Percentiles rank a stretch among this genome's conserved stretches.
These are phyloP conservation scores for Dendrocalamus latiflorus DNA, from an alignment of 202 grass and related monocot genomes.

Conservation along the genomic window DNA sequence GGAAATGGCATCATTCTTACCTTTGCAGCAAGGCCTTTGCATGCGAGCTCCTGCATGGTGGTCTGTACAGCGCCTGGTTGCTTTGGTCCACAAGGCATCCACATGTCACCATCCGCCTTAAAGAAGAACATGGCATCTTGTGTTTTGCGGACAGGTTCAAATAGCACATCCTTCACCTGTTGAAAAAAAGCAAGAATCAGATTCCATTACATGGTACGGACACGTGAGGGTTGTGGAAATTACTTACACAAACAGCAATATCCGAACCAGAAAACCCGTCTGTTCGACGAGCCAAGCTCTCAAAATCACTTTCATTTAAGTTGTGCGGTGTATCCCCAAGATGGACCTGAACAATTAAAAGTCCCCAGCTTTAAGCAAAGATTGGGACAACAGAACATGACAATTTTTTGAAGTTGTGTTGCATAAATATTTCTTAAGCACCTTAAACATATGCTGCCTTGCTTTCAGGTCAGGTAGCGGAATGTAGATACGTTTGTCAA, in stretches of 20 bases:
- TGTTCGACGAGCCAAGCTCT: constrained; percentile 60
- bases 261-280: constrained; percentile 93
- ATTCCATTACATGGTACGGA: background rate
- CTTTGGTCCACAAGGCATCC: constrained; percentile 86
- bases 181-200: constrained; percentile 15
- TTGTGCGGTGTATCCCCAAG: constrained; percentile 83
- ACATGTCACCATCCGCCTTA: constrained; percentile 50
- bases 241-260: constrained; percentile 86
- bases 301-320: constrained; percentile 80
- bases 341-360: constrained; percentile 61
- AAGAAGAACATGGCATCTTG: constrained; percentile 92
- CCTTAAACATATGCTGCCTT: constrained; percentile 97
- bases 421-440: constrained; percentile 19
- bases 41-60: constrained; percentile 77
- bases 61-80: constrained; percentile 61
- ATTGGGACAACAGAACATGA: background rate
- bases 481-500: constrained; percentile 95
- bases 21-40: constrained; percentile 67
- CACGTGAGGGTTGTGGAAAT: background rate
- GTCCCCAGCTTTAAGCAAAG: constrained; percentile 22
- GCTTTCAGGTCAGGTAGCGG: constrained; percentile 90
- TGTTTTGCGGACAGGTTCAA: constrained; percentile 85
- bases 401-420: background rate
- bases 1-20: constrained; percentile 20
- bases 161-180: constrained; percentile 91